Conservation (phyloP, 2,329 filamentous ascomycete genomes). For the Mariannaea elegans region DNA sequence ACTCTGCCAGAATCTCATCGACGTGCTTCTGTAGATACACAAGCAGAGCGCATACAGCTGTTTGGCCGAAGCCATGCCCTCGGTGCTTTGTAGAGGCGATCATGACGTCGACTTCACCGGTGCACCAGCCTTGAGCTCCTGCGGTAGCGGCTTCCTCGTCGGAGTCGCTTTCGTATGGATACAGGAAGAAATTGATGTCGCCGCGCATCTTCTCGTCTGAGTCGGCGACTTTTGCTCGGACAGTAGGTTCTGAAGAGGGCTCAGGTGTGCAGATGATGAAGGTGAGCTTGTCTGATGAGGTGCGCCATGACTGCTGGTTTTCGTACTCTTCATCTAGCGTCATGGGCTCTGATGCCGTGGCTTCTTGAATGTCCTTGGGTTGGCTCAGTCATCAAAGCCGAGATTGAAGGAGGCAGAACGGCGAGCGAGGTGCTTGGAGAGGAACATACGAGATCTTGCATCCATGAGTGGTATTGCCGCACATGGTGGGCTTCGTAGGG, state of each 20-base stretch:
- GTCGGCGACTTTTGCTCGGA: slow-evolving; percentile 60
- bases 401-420: background rate
- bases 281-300: slow-evolving; percentile 85
- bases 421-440: too few species aligned
- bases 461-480: slow-evolving; percentile 85
- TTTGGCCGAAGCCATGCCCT: slow-evolving; percentile 70
- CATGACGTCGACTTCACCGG: slow-evolving; percentile 89
- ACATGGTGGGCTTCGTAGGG: slow-evolving; percentile 88
- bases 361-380: slow-evolving; percentile 76
- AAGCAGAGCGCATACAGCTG: slow-evolving; percentile 74
- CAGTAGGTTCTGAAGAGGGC: background rate
- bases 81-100: slow-evolving; percentile 70
- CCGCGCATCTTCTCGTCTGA: slow-evolving; percentile 69
- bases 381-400: background rate
- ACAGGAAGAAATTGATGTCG: slow-evolving; percentile 85
- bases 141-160: slow-evolving; percentile 44
- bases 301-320: slow-evolving; percentile 90
- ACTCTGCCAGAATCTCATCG: slow-evolving; percentile 60
- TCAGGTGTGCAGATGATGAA: slow-evolving; percentile 80
- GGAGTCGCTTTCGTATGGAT: slow-evolving; percentile 62
- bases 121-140: slow-evolving; percentile 38
- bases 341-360: slow-evolving; percentile 88
- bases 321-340: slow-evolving; percentile 83
- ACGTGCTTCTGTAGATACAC: slow-evolving; percentile 69
- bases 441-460: slow-evolving; percentile 75